Conservation (phyloP, 495 filamentous ascomycete species). For the Hypoxylon perforatum region DNA sequence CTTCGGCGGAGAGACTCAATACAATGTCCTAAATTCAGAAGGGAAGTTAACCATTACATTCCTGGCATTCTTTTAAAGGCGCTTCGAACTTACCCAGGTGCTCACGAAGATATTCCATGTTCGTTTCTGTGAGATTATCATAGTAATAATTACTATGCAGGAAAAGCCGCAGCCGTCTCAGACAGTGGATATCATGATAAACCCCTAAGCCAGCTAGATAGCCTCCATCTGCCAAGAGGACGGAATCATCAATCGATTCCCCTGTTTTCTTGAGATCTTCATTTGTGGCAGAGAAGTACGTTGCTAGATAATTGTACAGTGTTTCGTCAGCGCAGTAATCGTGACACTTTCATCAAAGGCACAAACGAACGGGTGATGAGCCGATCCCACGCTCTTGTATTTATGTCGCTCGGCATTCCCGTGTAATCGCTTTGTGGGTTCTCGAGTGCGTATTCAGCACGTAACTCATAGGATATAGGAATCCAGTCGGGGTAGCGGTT, state of each 20-base stretch:
- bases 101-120: not conserved
- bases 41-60: not conserved
- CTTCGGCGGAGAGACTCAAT: not conserved
- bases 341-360: not conserved
- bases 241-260: not conserved
- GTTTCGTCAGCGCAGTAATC: not conserved
- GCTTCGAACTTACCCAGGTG: not conserved
- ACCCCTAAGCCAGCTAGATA: not conserved
- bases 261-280: not conserved
- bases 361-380: not conserved
- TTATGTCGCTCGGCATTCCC: not conserved
- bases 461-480: not conserved
- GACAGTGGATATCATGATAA: not conserved
- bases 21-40: not conserved
- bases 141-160: not conserved
- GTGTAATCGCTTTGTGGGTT: not conserved
- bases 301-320: not conserved
- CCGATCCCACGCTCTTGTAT: not conserved
- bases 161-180: not conserved
- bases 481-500: not conserved
- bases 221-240: not conserved
- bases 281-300: not conserved
- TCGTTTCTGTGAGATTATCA: not conserved
- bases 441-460: not conserved
- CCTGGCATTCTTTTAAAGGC: not conserved